Evolutionary conservation across 768 basidiomycete species (phyloP).

Genomic region (Rhizopogon salebrosus): DNA sequence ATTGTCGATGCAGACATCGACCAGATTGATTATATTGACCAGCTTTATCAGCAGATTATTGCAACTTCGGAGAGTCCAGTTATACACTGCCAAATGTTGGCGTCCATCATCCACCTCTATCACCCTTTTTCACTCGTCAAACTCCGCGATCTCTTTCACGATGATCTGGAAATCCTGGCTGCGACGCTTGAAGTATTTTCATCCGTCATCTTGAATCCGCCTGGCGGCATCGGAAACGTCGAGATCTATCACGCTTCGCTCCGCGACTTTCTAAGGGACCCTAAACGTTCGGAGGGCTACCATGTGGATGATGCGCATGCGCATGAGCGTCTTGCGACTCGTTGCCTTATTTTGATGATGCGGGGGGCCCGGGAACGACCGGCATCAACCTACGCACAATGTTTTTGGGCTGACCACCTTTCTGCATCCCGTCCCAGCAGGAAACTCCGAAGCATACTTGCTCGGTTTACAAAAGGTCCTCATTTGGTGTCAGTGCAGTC

Average conservation of each 20-base stretch:
- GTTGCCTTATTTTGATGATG: neutral
- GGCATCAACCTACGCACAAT: neutral
- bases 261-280: neutral
- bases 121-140: neutral
- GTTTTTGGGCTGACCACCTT: neutral
- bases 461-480: neutral
- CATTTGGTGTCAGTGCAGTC: too few relatives aligned
- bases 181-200: neutral
- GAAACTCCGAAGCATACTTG: neutral
- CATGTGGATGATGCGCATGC: neutral
- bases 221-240: neutral
- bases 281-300: neutral
- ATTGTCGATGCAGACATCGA: neutral
- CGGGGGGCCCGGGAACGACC: neutral
- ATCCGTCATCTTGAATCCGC: neutral
- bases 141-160: neutral
- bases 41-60: neutral
- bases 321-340: neutral
- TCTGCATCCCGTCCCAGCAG: neutral
- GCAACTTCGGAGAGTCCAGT: neutral
- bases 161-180: neutral
- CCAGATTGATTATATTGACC: too few relatives aligned
- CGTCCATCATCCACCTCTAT: neutral
- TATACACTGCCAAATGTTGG: neutral
- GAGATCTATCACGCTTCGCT: constrained; percentile 2